Conservation (phyloP, 176 grass and related monocot genomes). For the Canna indica region DNA sequence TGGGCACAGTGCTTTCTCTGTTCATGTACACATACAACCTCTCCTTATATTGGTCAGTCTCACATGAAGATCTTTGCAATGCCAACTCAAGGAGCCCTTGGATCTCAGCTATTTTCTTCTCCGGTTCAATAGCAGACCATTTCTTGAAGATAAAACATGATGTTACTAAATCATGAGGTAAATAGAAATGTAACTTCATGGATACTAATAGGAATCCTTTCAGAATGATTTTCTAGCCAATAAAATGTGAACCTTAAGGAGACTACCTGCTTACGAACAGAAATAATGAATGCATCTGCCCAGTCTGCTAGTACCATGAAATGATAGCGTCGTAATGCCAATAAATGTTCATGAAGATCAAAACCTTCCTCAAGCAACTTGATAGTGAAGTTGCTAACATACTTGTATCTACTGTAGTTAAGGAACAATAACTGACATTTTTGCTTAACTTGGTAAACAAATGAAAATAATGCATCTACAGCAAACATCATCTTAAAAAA, state of each 20-base stretch:
- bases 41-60: constrained; percentile 68
- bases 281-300: constrained; percentile 72
- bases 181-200: constrained; percentile 1
- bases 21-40: constrained; percentile 76
- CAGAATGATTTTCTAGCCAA: neutral
- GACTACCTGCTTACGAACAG: constrained; percentile 63
- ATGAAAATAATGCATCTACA: neutral
- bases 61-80: constrained; percentile 85
- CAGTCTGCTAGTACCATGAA: constrained; percentile 96
- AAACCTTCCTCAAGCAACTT: constrained; percentile 96
- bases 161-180: neutral
- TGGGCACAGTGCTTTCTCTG: constrained; percentile 26
- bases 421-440: neutral
- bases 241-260: constrained; percentile 6
- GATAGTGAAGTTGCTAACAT: constrained; percentile 90
- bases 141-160: constrained; percentile 38
- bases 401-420: constrained; percentile 80
- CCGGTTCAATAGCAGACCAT: constrained; percentile 48
- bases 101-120: constrained; percentile 69
- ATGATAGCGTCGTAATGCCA: constrained; percentile 73
- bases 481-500: neutral
- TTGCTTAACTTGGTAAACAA: neutral
- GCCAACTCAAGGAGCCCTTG: constrained; percentile 83
- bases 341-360: constrained; percentile 69
- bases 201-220: constrained; percentile 6